Evolutionary conservation across 2,329 filamentous ascomycete genomes (phyloP), one percentile per base, ranked within the genome.

Genomic region (Rugonectria rugulosa): DNA sequence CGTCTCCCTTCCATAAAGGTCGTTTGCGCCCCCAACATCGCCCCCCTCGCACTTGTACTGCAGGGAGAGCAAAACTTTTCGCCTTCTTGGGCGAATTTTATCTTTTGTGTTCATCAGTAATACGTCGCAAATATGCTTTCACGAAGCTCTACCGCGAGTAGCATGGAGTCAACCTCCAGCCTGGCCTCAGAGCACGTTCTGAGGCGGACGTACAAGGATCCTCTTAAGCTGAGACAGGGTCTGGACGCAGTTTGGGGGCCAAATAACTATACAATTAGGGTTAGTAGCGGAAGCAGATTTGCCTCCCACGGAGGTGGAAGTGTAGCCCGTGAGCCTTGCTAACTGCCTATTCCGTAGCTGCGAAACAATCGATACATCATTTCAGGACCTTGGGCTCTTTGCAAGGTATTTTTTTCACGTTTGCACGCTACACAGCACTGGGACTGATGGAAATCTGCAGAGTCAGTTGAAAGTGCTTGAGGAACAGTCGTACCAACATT

Each of bases 351-450:
- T 15, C 19, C 10, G 24, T 14, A 48, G 44, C 17, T 48, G n/a
- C 26, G 34, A 27, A 48, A 48, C 20, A 29, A 48, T 6, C 23
- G 44, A 4, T 48, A 48, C 21, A 38, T 48, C 17, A 40, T 48
- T 3, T 14, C 12, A 3, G 34, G 44, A 11, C 44, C 24, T 8
- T 31, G 23, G 23, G 10, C 15, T 11, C 34, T 48, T 6, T 24
- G 14, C 15, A 2, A 47, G 17, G 44, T 37, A 23, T 20, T 36
- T 19, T 36, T 36, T 17, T 36, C 32, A 36, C 15, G 29, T 36
- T 15, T 15, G n/a, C n/a, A n/a, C n/a, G n/a, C n/a, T n/a, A n/a
- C n/a, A n/a, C n/a, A n/a, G n/a, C n/a, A n/a, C n/a, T n/a, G n/a
- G n/a, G n/a, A n/a, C n/a, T n/a, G n/a, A n/a, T n/a, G n/a, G n/a